Percentiles rank a stretch among this genome's conserved stretches.
Evolutionary conservation across 108 stramenopile species (phyloP).

Genomic region (Nannochloropsis gaditana): DNA sequence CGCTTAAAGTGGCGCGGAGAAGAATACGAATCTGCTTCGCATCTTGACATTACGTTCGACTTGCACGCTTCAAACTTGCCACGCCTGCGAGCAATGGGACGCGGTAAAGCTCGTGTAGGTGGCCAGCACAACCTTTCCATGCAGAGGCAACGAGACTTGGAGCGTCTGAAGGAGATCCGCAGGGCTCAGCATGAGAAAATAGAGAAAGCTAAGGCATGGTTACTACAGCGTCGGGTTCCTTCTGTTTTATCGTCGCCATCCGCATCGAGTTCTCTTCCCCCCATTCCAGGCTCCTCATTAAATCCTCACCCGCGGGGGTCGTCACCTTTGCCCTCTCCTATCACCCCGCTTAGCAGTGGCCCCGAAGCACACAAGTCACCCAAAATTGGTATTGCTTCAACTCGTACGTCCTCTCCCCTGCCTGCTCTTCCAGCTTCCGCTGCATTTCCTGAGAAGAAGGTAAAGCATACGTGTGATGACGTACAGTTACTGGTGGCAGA

Average conservation of each 20-base stretch:
- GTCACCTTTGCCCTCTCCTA: background rate
- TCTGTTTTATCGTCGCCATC: background rate
- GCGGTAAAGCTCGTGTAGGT: background rate
- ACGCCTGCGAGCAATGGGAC: background rate
- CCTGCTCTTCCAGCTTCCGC: background rate
- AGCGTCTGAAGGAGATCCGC: background rate
- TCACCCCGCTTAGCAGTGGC: background rate
- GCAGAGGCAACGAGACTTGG: conserved; percentile 8
- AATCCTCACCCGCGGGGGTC: background rate
- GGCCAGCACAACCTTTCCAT: background rate
- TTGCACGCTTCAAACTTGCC: background rate
- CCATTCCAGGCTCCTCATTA: background rate
- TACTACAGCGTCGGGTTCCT: background rate
- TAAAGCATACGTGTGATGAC: background rate
- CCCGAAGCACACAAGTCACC: background rate
- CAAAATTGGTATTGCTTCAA: background rate
- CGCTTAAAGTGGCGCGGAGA: background rate
- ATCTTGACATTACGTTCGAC: background rate
- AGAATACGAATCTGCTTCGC: background rate
- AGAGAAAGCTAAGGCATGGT: background rate
- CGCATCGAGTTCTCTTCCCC: background rate
- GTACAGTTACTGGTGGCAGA: background rate
- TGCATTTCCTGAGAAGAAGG: background rate
- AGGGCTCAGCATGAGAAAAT: background rate
- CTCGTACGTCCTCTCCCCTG: background rate